Conservation (phyloP, 805 yeast species). For the Candida nonsorbophila region DNA sequence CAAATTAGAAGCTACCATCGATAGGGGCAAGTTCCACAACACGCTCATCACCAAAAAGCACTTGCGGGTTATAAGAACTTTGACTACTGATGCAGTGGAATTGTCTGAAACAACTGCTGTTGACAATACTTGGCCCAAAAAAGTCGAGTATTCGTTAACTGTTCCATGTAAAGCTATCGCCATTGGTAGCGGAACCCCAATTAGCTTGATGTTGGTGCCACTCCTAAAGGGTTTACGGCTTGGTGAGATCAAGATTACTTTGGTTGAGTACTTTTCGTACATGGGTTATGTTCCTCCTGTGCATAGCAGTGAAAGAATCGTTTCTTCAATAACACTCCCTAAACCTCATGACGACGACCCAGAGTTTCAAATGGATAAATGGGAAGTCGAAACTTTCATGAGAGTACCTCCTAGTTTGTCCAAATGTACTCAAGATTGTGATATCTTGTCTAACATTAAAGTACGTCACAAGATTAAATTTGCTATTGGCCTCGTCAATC, state of each 20-base stretch:
- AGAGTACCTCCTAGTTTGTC: conserved; percentile 69
- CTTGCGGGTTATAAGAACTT: conserved; percentile 76
- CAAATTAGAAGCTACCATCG: conserved; percentile 72
- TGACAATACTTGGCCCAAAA: conserved; percentile 92
- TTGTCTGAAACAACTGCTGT: conserved; percentile 88
- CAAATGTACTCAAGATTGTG: conserved; percentile 83
- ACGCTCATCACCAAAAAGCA: conserved; percentile 64
- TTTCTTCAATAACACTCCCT: conserved; percentile 43
- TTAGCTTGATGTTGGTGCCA: conserved; percentile 71
- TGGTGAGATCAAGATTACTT: conserved; percentile 64
- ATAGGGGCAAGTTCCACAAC: conserved; percentile 71
- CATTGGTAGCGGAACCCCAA: conserved; percentile 73
- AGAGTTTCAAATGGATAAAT: conserved; percentile 45
- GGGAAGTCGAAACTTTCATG: conserved; percentile 66
- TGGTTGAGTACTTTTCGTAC: conserved; percentile 64
- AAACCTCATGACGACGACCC: conserved; percentile 40
- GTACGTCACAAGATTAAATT: conserved; percentile 87
- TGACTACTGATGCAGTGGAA: conserved; percentile 83
- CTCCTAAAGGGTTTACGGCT: conserved; percentile 71
- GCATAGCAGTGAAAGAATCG: conserved; percentile 57
- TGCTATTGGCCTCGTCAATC: conserved; percentile 69
- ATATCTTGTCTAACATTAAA: conserved; percentile 60
- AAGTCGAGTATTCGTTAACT: conserved; percentile 83
- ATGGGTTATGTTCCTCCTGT: conserved; percentile 55
- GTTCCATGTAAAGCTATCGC: conserved; percentile 88